Percentiles rank a stretch among this genome's conserved stretches.
These are phyloP conservation scores for Solanum paucissectum DNA, from an alignment of 257 asterid species.

Conservation along the genomic window DNA sequence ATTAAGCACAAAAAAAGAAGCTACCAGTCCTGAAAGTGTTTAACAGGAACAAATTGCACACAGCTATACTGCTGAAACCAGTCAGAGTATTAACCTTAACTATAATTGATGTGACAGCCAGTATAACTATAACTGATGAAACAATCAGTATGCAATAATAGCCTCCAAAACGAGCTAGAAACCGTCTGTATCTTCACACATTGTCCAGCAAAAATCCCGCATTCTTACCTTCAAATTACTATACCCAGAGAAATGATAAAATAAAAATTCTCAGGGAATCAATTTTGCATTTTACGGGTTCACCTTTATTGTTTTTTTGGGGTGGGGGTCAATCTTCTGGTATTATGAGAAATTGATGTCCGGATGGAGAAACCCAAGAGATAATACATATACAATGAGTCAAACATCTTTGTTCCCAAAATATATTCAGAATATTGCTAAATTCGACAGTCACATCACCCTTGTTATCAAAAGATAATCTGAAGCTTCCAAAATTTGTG, in stretches of 20 bases:
- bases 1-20: not conserved
- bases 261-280: not conserved
- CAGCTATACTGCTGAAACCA: not conserved
- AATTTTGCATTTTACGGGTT: not conserved
- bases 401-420: not conserved
- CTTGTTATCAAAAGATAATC: not conserved
- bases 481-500: not conserved
- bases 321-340: not conserved
- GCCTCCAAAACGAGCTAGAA: not conserved
- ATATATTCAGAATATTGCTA: not conserved
- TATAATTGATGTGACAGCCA: not conserved
- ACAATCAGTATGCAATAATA: not conserved
- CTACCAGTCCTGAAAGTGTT: not conserved
- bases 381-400: not conserved
- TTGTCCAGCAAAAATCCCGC: not conserved
- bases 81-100: not conserved
- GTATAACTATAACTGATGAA: not conserved
- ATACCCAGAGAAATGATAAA: not conserved
- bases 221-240: not conserved
- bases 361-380: not conserved
- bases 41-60: not conserved
- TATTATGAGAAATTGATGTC: not conserved
- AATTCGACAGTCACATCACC: not conserved
- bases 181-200: not conserved
- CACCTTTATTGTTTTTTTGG: not conserved